A percentile compares a stretch with the other conserved stretches of the same genome.
phyloP scores from a whole-genome alignment of 306 rosid species.

The Pterocarpus santalinus region DNA sequence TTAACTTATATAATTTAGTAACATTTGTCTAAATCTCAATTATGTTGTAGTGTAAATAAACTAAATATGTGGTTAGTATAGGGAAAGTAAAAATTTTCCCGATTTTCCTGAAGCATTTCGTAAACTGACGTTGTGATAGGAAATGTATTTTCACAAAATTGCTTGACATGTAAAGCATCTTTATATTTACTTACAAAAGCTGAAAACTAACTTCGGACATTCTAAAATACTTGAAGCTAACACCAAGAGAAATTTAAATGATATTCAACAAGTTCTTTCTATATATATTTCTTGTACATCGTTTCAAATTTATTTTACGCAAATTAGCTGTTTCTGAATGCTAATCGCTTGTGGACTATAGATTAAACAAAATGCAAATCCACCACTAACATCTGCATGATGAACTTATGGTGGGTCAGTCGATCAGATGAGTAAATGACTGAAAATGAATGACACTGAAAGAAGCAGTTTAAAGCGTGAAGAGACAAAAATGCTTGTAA shows the following conservation, averaged over 20 bases:
- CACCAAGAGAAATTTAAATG: not conserved
- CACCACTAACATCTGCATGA: constrained; percentile 29
- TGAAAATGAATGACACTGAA: constrained; percentile 42
- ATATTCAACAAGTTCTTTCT: not conserved
- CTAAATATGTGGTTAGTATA: not conserved
- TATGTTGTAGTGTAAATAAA: no score
- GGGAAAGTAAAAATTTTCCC: constrained; percentile 12
- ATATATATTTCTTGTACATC: not conserved
- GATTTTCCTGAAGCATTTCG: constrained; percentile 10
- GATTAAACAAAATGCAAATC: constrained; percentile 16
- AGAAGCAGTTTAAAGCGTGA: not conserved
- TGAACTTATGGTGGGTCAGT: constrained; percentile 42
- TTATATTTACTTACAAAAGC: not conserved
- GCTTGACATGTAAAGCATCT: not conserved
- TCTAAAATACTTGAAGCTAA: not conserved
- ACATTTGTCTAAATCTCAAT: no score
- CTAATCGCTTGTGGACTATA: not conserved
- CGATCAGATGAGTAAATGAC: constrained; percentile 37
- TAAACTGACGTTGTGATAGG: not conserved
- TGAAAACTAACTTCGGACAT: not conserved
- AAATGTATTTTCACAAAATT: constrained; percentile 11
- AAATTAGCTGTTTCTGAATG: not conserved
- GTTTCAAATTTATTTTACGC: not conserved
- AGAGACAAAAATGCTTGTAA: constrained; percentile 13
- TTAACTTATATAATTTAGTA: no score